Conservation (phyloP, 768 basidiomycete species). For the Mycena alexandri region DNA sequence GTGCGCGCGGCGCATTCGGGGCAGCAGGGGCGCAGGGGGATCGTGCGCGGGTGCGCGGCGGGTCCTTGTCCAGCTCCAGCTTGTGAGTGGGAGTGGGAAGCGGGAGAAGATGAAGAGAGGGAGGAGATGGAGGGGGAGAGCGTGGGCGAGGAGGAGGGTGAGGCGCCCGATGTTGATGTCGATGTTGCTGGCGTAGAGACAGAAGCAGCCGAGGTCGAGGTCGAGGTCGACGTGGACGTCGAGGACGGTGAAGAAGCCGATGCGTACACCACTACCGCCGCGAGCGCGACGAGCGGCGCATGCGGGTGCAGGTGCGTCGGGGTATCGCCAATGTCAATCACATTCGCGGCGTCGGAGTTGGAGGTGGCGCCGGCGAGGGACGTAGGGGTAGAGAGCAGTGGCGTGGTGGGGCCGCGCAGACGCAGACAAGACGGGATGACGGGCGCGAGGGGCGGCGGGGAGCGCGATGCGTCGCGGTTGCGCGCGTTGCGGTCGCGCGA, state of each 20-base stretch:
- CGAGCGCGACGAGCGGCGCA: not conserved
- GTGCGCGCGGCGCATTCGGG: slow-evolving; percentile 58
- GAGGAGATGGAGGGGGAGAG: slow-evolving; percentile 47
- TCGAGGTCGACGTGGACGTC: not conserved
- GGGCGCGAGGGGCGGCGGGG: slow-evolving; percentile 20
- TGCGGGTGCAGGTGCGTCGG: not conserved
- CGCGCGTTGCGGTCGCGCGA: slow-evolving; percentile 27
- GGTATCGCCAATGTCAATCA: no score
- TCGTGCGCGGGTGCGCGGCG: slow-evolving; percentile 19
- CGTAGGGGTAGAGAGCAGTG: slow-evolving; percentile 36
- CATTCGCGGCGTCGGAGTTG: no score
- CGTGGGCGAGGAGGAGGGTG: slow-evolving; percentile 26
- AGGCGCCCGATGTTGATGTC: no score
- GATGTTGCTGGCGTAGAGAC: no score
- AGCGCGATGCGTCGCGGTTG: no score
- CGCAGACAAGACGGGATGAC: slow-evolving; percentile 37
- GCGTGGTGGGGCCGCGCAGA: no score
- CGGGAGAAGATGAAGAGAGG: no score
- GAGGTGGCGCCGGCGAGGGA: no score
- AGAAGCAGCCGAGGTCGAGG: no score
- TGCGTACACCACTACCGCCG: not conserved
- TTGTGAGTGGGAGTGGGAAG: no score
- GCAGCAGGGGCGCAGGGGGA: slow-evolving; percentile 83
- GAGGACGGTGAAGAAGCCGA: not conserved
- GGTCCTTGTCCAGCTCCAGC: no score